Evolutionary conservation across 2,329 filamentous ascomycete species (phyloP).

Genomic region (Hansfordia pulvinata): DNA sequence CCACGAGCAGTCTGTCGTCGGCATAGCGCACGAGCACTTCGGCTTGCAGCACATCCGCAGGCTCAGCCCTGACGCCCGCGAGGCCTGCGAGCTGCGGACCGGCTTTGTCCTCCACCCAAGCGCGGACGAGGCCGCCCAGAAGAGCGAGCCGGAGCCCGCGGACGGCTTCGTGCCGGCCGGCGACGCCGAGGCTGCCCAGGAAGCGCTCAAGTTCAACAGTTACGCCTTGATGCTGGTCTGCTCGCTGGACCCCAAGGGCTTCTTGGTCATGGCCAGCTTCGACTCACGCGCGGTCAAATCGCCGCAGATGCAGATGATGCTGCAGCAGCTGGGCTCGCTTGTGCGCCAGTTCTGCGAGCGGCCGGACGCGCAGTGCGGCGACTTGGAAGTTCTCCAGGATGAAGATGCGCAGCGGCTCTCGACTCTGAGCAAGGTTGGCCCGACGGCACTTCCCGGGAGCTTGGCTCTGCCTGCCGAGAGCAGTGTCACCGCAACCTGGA

Average conservation of each 20-base stretch:
- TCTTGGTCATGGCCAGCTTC: constrained; percentile 49
- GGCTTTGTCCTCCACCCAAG: constrained; percentile 40
- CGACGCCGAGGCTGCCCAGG: constrained; percentile 41
- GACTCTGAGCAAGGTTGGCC: constrained; percentile 11
- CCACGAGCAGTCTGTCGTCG: constrained; percentile 38
- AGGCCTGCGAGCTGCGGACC: constrained; percentile 42
- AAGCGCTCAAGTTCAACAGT: constrained; percentile 43
- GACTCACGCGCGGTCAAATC: constrained; percentile 44
- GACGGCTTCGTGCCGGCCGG: constrained; percentile 39
- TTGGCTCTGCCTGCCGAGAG: constrained; percentile 9
- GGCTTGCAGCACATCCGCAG: constrained; percentile 46
- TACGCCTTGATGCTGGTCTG: constrained; percentile 55
- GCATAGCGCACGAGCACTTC: constrained; percentile 52
- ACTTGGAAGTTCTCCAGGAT: constrained; percentile 19
- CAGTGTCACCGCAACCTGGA: constrained; percentile 18
- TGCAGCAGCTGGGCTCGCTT: constrained; percentile 37
- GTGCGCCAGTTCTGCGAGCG: constrained; percentile 32
- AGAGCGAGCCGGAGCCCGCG: constrained; percentile 23
- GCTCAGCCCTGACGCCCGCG: constrained; percentile 36
- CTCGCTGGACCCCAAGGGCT: constrained; percentile 38
- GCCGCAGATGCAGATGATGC: constrained; percentile 35
- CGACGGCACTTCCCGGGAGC: constrained; percentile 8
- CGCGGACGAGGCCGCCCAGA: constrained; percentile 14
- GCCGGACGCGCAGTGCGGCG: constrained; percentile 15
- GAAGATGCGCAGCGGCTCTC: constrained; percentile 20